Base-by-base conservation (phyloP, 768 basidiomycete genomes). In the Epithele typhae region DNA sequence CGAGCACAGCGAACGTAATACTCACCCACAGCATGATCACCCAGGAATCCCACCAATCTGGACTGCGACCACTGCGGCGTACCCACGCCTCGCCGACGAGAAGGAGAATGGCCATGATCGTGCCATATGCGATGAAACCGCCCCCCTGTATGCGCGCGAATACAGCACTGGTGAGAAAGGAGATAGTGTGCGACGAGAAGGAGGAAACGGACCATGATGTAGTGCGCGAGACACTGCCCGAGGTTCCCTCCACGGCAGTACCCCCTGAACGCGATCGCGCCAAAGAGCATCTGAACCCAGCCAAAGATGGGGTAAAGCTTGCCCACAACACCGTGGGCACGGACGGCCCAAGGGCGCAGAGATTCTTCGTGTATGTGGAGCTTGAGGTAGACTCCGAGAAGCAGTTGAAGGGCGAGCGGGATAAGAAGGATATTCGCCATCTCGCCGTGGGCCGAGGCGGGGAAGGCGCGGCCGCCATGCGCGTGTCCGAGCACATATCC, bases 221-320 rank as follows among this genome's bases (percentile, higher is more conserved):
- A 90, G 62, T 90, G 88, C 1, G 88, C 90, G 1, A 91, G 74
- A 64, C 93, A 96, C 69, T 95, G 93, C 6, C 82, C 85, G 1
- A 93, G 69, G 23, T 80, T 67, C 5, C 74, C 85, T n/a, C 78
- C 87, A 15, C 82, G 73, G 62, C 93, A 96, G 59, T 91, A 92
- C 5, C 86, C 84, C 43, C 79, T 67, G 56, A 84, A 75, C 0
- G 84, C 74, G 36, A 87, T 76, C 27, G 80, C 84, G 18, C 92
- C 93, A 62, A 95, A 90, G 8, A 96, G 65, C 73, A 91, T 88
- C 63, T 96, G 93, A 1, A 72, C 72, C 93, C 93, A 95, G 6
- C 84, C 93, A 8, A 95, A 58, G 45, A 95, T 68, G 0, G 93
- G 92, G 62, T 87, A 96, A 9, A 71, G 51, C 62, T 87, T 93